Evolutionary conservation across 2,329 filamentous ascomycete genomes (phyloP), one percentile per base, ranked within the genome.

Genomic region (Phaeomoniella chlamydospora): DNA sequence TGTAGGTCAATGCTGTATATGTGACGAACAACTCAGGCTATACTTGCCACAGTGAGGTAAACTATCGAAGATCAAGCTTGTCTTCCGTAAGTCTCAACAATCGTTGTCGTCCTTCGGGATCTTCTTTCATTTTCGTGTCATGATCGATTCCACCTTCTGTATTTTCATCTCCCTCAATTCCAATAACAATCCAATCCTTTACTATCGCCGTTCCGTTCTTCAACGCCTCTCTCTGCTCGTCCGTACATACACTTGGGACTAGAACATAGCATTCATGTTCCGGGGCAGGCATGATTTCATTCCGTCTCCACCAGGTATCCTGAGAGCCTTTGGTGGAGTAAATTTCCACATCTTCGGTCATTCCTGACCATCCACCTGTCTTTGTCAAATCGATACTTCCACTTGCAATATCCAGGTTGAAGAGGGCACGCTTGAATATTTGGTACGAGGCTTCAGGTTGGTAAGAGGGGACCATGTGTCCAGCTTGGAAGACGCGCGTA

Each of bases 401-500:
- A 3, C 59, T 65, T 14, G 62, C 56, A 30, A 70, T 54, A 34
- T 70, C 66, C 10, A 54, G 56, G 29, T 67, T 65, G 43, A 61
- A 52, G 9, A 72, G 61, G 22, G 67, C 56, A 12, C 69, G 61
- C 10, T 58, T 58, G 47, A 72, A 72, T 39, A 72, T 59, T 3
- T 57, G 62, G 47, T 65, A 71, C 1, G 62, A 61, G 0, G 69
- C 68, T 44, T 72, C 64, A 2, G 65, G 64, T 41, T 68, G 64
- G 44, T 63, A 66, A 17, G 61, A 64, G 1, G 67, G 64, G 1
- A 69, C 58, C 36, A 68, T 59, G 43, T 72, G 69, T 3, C 67
- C 68, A 1, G 68, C 58, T 44, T 70, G 58, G 46, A 67, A 72
- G 37, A 71, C 45, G 11, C 65, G 58, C 4, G 57, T 58, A 48